Conservation (phyloP, 495 filamentous ascomycete species). For the Penicillium malachiteum region DNA sequence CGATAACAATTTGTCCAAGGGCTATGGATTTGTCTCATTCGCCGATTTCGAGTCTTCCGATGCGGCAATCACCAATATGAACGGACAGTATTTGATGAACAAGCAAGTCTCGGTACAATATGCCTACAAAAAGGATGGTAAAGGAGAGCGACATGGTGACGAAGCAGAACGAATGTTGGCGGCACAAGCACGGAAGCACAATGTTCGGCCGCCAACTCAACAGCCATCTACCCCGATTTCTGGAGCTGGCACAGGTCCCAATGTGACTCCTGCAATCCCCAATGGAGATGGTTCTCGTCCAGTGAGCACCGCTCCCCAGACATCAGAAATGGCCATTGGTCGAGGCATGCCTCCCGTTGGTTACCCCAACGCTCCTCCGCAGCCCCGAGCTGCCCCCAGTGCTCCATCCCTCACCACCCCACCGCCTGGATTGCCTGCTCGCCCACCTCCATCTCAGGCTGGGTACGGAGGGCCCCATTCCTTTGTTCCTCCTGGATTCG, state of each 20-base stretch:
- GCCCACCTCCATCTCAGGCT: conserved; percentile 74
- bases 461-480: conserved; percentile 76
- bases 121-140: conserved; percentile 98
- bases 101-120: conserved; percentile 95
- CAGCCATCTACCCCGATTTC: conserved; percentile 49
- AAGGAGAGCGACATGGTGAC: conserved; percentile 94
- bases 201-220: conserved; percentile 72
- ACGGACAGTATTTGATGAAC: conserved; percentile 95
- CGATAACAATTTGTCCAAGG: conserved; percentile 86
- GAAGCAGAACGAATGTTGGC: conserved; percentile 91
- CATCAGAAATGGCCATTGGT: conserved; percentile 32
- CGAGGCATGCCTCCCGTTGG: conserved; percentile 37
- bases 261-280: conserved; percentile 54
- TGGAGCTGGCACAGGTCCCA: conserved; percentile 31
- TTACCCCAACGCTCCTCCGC: conserved; percentile 41
- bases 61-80: conserved; percentile 87
- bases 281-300: conserved; percentile 48
- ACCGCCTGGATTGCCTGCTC: conserved; percentile 73
- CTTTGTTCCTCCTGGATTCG: conserved; percentile 59
- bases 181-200: conserved; percentile 89
- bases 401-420: conserved; percentile 57
- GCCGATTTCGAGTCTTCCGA: conserved; percentile 93
- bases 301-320: conserved; percentile 34
- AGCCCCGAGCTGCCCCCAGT: conserved; percentile 40
- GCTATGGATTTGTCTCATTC: conserved; percentile 96